Percentiles rank a stretch among this genome's conserved stretches.
Evolutionary conservation across 768 basidiomycete genomes (phyloP).

Genomic region (Termitomyces sp.): DNA sequence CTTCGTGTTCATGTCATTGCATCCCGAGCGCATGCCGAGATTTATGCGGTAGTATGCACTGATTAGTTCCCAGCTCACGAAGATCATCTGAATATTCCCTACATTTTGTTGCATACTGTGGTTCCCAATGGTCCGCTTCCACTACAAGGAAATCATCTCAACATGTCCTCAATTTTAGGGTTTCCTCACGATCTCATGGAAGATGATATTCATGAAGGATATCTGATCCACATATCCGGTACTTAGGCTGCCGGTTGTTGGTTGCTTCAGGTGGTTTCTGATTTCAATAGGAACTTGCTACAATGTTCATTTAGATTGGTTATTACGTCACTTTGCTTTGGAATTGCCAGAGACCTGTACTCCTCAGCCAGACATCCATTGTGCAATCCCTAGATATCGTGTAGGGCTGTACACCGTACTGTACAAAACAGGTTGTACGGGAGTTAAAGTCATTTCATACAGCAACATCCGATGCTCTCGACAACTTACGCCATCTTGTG

Average conservation of each 20-base stretch:
- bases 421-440: too few species aligned
- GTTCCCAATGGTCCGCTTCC: background rate
- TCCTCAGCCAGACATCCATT: too few species aligned
- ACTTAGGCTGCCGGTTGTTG: background rate
- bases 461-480: too few species aligned
- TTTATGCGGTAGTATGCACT: slow-evolving; percentile 18
- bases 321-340: too few species aligned
- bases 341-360: too few species aligned
- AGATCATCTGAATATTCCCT: slow-evolving; percentile 19
- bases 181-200: slow-evolving; percentile 22
- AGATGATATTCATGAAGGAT: slow-evolving; percentile 19
- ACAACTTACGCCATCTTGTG: too few species aligned
- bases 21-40: slow-evolving; percentile 23
- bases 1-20: slow-evolving; percentile 23
- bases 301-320: too few species aligned
- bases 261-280: background rate
- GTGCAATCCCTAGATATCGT: too few species aligned
- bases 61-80: slow-evolving; percentile 19
- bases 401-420: too few species aligned
- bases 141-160: background rate
- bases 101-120: slow-evolving; percentile 13
- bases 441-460: too few species aligned
- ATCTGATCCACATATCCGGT: slow-evolving; percentile 24
- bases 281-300: slow-evolving; percentile 15
- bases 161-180: slow-evolving; percentile 7